These are phyloP conservation scores for Trichoderma sp. DNA, from an alignment of 2,329 filamentous ascomycete genomes.

Conservation along the genomic window DNA sequence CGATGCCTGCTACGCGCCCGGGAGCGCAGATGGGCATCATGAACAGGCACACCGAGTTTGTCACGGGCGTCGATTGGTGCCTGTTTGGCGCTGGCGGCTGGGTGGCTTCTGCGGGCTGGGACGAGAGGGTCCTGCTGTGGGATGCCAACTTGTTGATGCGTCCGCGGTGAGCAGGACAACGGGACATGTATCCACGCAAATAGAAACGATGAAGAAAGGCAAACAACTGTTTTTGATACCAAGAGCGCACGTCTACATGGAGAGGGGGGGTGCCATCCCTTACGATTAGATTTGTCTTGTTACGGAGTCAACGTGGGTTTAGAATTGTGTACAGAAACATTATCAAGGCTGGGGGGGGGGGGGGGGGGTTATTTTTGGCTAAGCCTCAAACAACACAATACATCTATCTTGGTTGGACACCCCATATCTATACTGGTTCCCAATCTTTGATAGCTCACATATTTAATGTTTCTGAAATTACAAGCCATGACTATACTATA, in stretches of 20 bases:
- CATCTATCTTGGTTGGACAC: background rate
- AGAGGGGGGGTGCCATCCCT: background rate
- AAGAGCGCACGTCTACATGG: background rate
- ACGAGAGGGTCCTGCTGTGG: conserved; percentile 88
- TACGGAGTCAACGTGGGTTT: background rate
- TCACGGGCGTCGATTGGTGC: conserved; percentile 96
- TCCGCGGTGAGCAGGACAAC: conserved; percentile 28
- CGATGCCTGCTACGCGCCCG: conserved; percentile 44
- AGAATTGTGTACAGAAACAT: background rate
- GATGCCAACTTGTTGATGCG: conserved; percentile 66
- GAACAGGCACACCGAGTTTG: conserved; percentile 93
- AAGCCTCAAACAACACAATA: background rate
- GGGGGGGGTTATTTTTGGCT: background rate
- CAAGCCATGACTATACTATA: conserved; percentile 20
- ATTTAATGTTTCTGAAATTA: conserved; percentile 8
- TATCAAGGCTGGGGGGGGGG: too few relatives aligned
- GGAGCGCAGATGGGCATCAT: conserved; percentile 81
- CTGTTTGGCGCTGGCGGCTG: conserved; percentile 93
- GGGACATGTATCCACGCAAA: background rate
- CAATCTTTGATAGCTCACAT: background rate
- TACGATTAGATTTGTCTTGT: background rate
- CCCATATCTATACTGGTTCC: background rate
- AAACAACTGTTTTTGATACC: background rate
- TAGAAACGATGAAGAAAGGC: background rate
- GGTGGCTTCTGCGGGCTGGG: conserved; percentile 94